Percentiles rank a stretch among this genome's conserved stretches.
phyloP scores from a whole-genome alignment of 169 alveolate genomes.

The Plasmodium falciparum region DNA sequence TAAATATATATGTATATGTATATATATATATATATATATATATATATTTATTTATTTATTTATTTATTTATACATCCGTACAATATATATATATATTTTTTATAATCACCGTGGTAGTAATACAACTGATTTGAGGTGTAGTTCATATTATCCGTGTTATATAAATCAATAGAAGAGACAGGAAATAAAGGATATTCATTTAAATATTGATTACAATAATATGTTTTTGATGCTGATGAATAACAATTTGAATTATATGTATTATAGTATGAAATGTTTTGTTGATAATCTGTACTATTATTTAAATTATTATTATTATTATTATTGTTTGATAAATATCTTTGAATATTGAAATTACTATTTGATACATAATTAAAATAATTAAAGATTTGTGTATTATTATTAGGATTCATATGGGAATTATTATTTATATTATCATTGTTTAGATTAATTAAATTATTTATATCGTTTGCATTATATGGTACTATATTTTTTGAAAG shows the following conservation, averaged over 20 bases:
- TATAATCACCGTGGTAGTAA: constrained; percentile 1
- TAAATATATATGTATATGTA: background rate
- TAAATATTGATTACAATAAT: constrained; percentile 22
- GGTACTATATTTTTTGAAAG: constrained; percentile 5
- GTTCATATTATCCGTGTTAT: constrained; percentile 4
- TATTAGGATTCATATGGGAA: background rate
- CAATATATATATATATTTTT: constrained; percentile 15
- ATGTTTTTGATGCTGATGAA: constrained; percentile 21
- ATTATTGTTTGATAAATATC: constrained; percentile 8
- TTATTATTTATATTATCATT: background rate
- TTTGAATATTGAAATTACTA: constrained; percentile 16
- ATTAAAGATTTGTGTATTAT: constrained; percentile 29
- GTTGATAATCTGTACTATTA: constrained; percentile 12
- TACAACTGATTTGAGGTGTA: background rate
- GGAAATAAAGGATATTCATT: constrained; percentile 37
- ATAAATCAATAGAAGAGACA: constrained; percentile 10
- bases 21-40: background rate
- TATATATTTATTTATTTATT: too few relatives aligned
- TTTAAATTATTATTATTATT: background rate
- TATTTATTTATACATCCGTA: too few relatives aligned
- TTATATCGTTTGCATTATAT: background rate
- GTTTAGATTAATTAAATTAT: background rate
- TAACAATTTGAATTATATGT: constrained; percentile 26
- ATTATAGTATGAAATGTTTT: constrained; percentile 25
- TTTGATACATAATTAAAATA: constrained; percentile 39